Evolutionary conservation across 306 rosid genomes (phyloP).

Genomic region (Cucurbita argyrosperma): DNA sequence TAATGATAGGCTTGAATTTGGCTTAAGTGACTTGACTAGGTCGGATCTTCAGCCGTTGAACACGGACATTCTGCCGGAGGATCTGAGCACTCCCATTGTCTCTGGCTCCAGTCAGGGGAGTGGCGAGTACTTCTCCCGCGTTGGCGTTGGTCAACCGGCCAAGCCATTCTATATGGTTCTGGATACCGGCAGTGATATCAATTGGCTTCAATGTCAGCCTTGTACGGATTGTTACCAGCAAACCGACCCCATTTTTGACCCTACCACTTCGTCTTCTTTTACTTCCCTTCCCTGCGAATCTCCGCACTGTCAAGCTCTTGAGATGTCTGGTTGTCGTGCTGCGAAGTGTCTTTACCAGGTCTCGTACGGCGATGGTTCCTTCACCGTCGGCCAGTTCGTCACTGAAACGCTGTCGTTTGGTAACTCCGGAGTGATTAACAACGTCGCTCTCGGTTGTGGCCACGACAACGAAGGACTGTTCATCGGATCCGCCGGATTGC

Average conservation of each 20-base stretch:
- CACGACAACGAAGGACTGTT: conserved; percentile 79
- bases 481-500: conserved; percentile 56
- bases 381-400: conserved; percentile 55
- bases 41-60: conserved; percentile 38
- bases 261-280: conserved; percentile 37
- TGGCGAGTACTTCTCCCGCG: conserved; percentile 81
- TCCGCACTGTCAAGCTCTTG: conserved; percentile 35
- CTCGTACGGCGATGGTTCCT: conserved; percentile 73
- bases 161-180: conserved; percentile 57
- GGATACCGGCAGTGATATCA: conserved; percentile 84
- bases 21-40: conserved; percentile 13
- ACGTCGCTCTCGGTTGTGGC: conserved; percentile 66
- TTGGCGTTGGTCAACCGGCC: conserved; percentile 59
- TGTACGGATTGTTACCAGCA: conserved; percentile 81
- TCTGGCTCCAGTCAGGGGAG: conserved; percentile 63
- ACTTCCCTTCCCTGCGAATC: conserved; percentile 34
- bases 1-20: conserved; percentile 26
- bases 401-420: conserved; percentile 74
- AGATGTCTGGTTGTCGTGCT: conserved; percentile 27
- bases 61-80: conserved; percentile 36
- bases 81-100: conserved; percentile 40
- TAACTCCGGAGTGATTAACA: conserved; percentile 24
- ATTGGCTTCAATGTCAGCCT: conserved; percentile 87
- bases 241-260: conserved; percentile 67
- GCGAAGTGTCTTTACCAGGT: conserved; percentile 64